phyloP scores from a whole-genome alignment of 345 rosid genomes.

The Citrus reticulata region DNA sequence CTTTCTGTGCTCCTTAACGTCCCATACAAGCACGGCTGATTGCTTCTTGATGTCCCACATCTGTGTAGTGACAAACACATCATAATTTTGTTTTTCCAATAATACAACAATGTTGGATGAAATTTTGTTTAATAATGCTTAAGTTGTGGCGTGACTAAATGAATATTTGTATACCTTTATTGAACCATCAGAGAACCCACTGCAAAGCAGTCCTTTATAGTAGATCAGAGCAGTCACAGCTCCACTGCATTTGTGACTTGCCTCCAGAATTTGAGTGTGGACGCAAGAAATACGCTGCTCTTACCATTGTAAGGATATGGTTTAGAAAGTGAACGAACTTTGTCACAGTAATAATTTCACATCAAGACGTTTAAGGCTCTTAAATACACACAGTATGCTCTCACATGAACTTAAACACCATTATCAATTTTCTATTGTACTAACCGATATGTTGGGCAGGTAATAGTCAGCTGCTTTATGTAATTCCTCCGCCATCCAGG shows the following conservation, averaged over 20 bases:
- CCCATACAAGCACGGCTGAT: conserved; percentile 54
- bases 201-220: conserved; percentile 77
- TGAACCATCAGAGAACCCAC: conserved; percentile 88
- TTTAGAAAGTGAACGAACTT: neutral
- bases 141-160: no score
- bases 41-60: conserved; percentile 70
- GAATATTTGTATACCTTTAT: conserved; percentile 44
- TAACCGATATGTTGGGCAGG: conserved; percentile 69
- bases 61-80: conserved; percentile 25
- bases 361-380: neutral
- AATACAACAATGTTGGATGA: neutral
- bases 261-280: conserved; percentile 85
- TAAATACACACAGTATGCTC: neutral
- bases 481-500: conserved; percentile 96
- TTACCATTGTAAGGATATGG: conserved; percentile 11
- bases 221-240: conserved; percentile 83
- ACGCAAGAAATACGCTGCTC: conserved; percentile 90
- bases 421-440: conserved; percentile 21
- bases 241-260: conserved; percentile 52
- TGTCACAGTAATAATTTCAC: neutral
- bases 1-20: conserved; percentile 70
- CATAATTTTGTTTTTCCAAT: neutral
- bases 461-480: conserved; percentile 79
- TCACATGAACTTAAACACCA: neutral
- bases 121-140: no score